Conservation (phyloP, 805 yeast species). For the Candida sithepensis region DNA sequence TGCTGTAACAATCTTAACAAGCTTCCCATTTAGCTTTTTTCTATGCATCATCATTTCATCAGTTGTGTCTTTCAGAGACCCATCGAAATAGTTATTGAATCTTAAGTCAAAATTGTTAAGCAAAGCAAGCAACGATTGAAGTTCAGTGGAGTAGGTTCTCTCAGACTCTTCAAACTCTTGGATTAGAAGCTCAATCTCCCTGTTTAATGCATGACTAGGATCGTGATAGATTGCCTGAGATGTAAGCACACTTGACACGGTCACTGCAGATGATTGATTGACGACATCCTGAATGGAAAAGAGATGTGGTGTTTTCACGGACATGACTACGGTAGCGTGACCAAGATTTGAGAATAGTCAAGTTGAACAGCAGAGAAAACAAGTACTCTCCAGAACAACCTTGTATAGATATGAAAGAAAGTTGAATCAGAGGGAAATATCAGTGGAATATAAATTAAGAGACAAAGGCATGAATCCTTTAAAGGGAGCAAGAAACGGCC, state of each 20-base stretch:
- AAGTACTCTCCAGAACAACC: too few relatives aligned
- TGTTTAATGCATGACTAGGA: slow-evolving; percentile 1
- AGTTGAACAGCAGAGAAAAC: too few relatives aligned
- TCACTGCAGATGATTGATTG: neutral
- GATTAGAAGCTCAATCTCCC: slow-evolving; percentile 6
- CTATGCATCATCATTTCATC: slow-evolving; percentile 19
- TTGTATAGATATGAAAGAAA: too few relatives aligned
- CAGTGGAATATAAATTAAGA: neutral
- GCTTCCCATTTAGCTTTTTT: slow-evolving; percentile 15
- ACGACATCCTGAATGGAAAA: slow-evolving; percentile 22
- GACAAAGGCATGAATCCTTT: neutral
- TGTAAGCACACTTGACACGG: neutral
- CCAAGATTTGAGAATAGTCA: neutral
- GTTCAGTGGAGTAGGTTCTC: slow-evolving; percentile 15
- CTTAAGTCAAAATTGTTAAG: slow-evolving; percentile 25
- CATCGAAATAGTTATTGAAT: slow-evolving; percentile 28
- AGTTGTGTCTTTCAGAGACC: slow-evolving; percentile 23
- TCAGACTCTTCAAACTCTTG: slow-evolving; percentile 18
- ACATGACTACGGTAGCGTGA: slow-evolving; percentile 4
- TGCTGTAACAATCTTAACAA: slow-evolving; percentile 13
- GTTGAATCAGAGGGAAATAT: neutral
- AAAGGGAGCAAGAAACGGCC: neutral
- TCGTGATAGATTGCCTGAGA: slow-evolving; percentile 1
- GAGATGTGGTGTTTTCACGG: slow-evolving; percentile 14
- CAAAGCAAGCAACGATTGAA: slow-evolving; percentile 19